Conservation (phyloP, 345 rosid genomes). For the Geranium rotundifolium region DNA sequence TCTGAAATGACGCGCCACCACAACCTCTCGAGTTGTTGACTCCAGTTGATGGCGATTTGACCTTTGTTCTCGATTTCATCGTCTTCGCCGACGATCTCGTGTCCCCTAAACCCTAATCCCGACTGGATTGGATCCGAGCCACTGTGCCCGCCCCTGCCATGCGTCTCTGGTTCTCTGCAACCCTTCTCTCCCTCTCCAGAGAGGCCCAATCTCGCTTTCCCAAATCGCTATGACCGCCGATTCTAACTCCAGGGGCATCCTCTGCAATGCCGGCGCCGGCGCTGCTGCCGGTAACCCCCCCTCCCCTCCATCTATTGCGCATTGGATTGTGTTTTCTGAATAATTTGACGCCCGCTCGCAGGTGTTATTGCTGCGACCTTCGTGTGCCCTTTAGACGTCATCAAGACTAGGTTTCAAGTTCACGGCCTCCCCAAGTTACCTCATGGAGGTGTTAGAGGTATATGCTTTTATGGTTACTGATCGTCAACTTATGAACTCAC, state of each 20-base stretch:
- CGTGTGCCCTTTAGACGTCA: slow-evolving; percentile 86
- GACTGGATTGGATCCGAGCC: no score
- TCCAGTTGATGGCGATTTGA: no score
- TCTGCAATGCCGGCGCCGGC: slow-evolving; percentile 85
- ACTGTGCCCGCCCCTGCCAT: slow-evolving; percentile 26
- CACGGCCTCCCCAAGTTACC: slow-evolving; percentile 54
- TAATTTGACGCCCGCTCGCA: slow-evolving; percentile 12
- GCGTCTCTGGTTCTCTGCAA: slow-evolving; percentile 63
- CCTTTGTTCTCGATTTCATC: no score
- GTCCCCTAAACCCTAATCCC: no score
- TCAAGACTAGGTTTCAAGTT: slow-evolving; percentile 88
- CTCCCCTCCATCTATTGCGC: background rate
- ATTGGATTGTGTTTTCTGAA: background rate
- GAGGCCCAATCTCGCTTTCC: slow-evolving; percentile 38
- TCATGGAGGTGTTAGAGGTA: slow-evolving; percentile 40
- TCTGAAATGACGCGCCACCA: no score
- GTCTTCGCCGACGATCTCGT: no score
- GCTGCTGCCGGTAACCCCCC: slow-evolving; percentile 63
- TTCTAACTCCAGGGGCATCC: slow-evolving; percentile 40
- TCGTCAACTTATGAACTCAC: no score
- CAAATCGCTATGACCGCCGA: slow-evolving; percentile 36
- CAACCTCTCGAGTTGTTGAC: no score
- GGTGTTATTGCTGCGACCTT: slow-evolving; percentile 82
- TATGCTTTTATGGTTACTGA: no score
- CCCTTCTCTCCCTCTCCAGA: slow-evolving; percentile 54